Conservation (phyloP, 1,284 basidiomycete species). For the Moniliophthora roreri region DNA sequence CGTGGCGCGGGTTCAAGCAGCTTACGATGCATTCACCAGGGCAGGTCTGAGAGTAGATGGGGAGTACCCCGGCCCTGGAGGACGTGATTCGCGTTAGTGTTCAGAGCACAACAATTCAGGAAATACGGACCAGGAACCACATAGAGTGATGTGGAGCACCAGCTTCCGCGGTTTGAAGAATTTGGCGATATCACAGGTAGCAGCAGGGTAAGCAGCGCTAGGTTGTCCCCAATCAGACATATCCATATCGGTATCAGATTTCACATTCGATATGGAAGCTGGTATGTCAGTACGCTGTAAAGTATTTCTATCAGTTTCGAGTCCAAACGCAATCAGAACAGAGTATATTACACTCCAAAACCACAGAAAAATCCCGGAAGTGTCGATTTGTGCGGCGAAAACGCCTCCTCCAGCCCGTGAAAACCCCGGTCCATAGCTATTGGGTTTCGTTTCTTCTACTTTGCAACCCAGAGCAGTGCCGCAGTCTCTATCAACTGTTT, state of each 20-base stretch:
- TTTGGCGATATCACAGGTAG: constrained; percentile 44
- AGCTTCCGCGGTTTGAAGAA: constrained; percentile 58
- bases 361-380: constrained; percentile 59
- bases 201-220: constrained; percentile 48
- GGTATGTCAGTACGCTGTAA: constrained; percentile 40
- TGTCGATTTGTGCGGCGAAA: constrained; percentile 61
- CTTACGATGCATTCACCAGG: constrained; percentile 9
- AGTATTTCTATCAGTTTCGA: constrained; percentile 8
- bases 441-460: constrained; percentile 46
- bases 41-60: constrained; percentile 13
- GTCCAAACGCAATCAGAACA: constrained; percentile 3
- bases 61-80: constrained; percentile 14
- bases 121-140: constrained; percentile 43
- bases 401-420: constrained; percentile 62
- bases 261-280: constrained; percentile 32
- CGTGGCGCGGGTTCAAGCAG: background rate
- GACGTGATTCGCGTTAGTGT: too few species aligned
- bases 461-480: constrained; percentile 51
- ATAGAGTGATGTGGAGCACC: constrained; percentile 52
- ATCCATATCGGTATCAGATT: constrained; percentile 42
- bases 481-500: constrained; percentile 37
- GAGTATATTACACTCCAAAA: constrained; percentile 53
- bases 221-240: constrained; percentile 58
- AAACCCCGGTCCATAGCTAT: constrained; percentile 56
- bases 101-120: background rate